These are phyloP conservation scores for Lactarius sp. DNA, from an alignment of 768 basidiomycete genomes.

Conservation along the genomic window DNA sequence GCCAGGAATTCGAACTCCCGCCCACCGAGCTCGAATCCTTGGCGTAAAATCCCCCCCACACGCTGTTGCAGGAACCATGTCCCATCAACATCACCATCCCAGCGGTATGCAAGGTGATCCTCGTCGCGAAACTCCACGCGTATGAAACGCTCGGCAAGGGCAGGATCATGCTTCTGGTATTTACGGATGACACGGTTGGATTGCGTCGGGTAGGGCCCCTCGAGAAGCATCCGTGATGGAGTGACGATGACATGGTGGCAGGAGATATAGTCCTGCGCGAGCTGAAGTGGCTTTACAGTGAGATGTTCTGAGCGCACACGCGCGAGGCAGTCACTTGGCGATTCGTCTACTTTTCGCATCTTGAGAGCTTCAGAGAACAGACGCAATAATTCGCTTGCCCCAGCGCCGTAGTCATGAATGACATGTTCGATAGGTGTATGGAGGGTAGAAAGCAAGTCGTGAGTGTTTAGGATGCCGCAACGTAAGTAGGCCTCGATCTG, in stretches of 20 bases:
- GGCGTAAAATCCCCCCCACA: conserved; percentile 40
- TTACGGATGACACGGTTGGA: conserved; percentile 76
- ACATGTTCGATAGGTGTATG: conserved; percentile 41
- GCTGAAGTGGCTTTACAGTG: background rate
- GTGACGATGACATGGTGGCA: background rate
- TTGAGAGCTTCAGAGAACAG: background rate
- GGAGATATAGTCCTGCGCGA: background rate
- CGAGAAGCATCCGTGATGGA: background rate
- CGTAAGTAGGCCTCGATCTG: conserved; percentile 67
- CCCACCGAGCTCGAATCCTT: conserved; percentile 66
- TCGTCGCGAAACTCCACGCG: conserved; percentile 74
- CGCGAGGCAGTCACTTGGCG: background rate
- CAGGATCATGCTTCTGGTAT: conserved; percentile 36
- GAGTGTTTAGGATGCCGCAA: conserved; percentile 56
- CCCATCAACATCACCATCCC: conserved; percentile 62
- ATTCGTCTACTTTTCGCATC: background rate
- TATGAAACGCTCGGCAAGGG: conserved; percentile 62
- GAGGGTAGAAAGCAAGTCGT: conserved; percentile 45
- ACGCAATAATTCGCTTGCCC: conserved; percentile 39
- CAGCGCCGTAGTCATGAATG: conserved; percentile 30
- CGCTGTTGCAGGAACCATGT: conserved; percentile 41
- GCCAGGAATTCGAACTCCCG: conserved; percentile 76
- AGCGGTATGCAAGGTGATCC: conserved; percentile 37
- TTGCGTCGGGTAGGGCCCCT: conserved; percentile 63
- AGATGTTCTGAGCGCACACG: background rate